These are phyloP conservation scores for Polygonum maritimum DNA, from an alignment of 148 eudicot species.

Conservation along the genomic window DNA sequence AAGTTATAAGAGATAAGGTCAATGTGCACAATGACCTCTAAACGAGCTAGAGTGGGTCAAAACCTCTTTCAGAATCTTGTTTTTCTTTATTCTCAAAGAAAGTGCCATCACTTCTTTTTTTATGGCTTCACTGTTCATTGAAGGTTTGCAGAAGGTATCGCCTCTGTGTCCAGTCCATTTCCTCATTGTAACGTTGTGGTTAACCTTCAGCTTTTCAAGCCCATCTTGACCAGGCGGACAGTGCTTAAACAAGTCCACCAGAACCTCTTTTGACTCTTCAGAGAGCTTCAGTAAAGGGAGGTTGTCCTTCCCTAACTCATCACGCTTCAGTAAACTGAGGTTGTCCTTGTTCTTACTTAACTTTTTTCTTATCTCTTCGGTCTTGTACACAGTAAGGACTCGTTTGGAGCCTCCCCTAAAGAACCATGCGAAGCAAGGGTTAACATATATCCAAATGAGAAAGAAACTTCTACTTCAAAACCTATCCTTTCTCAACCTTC, in stretches of 20 bases:
- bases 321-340: slow-evolving; percentile 23
- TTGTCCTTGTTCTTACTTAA: slow-evolving; percentile 12
- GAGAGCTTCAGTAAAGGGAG: slow-evolving; percentile 39
- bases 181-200: slow-evolving; percentile 18
- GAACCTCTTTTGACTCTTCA: slow-evolving; percentile 44
- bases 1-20: no score
- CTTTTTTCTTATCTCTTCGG: background rate
- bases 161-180: slow-evolving; percentile 11
- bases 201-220: slow-evolving; percentile 20
- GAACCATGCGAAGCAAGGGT: background rate
- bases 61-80: slow-evolving; percentile 52
- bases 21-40: background rate
- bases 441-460: background rate
- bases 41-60: background rate
- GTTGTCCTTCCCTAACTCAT: slow-evolving; percentile 14
- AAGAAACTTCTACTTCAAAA: background rate
- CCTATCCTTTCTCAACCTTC: background rate
- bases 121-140: slow-evolving; percentile 38
- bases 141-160: slow-evolving; percentile 49
- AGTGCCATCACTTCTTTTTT: slow-evolving; percentile 33
- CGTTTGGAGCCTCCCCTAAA: background rate
- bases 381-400: background rate
- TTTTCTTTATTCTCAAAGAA: slow-evolving; percentile 27
- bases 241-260: slow-evolving; percentile 49
- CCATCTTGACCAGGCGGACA: slow-evolving; percentile 70